Percentiles rank a stretch among this genome's conserved stretches.
Conservation (phyloP, 257 asterid genomes). For the Fraxinus americana region DNA sequence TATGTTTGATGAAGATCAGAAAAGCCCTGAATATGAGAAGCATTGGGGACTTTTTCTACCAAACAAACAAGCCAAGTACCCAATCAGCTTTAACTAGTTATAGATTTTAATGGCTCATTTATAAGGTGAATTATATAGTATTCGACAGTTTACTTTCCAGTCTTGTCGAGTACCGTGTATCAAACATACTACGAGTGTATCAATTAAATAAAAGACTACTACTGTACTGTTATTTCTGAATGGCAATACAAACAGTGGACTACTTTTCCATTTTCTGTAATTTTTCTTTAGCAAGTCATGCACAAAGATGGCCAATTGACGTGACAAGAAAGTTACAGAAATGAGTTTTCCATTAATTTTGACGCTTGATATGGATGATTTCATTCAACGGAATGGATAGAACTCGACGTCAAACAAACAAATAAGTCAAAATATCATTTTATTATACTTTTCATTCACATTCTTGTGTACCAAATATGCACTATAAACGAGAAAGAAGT, state of each 20-base stretch:
- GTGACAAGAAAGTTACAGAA: background rate
- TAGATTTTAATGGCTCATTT: too few relatives aligned
- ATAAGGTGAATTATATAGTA: too few relatives aligned
- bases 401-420: too few relatives aligned
- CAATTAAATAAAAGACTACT: background rate
- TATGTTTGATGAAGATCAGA: conserved; percentile 38
- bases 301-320: background rate
- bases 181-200: too few relatives aligned
- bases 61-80: background rate
- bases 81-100: background rate
- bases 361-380: too few relatives aligned
- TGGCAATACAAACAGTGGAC: background rate
- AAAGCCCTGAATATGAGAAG: conserved; percentile 34
- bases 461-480: background rate
- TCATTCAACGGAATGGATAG: too few relatives aligned
- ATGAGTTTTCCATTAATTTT: too few relatives aligned
- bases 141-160: too few relatives aligned
- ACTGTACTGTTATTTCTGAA: background rate
- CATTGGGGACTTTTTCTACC: conserved; percentile 26
- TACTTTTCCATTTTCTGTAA: background rate
- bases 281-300: background rate
- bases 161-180: conserved; percentile 2
- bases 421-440: too few relatives aligned
- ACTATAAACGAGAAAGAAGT: too few relatives aligned
- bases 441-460: too few relatives aligned